Percentiles rank a stretch among this genome's conserved stretches.
phyloP scores from a whole-genome alignment of 805 yeast genomes.

The Nakazawaea pomicola region DNA sequence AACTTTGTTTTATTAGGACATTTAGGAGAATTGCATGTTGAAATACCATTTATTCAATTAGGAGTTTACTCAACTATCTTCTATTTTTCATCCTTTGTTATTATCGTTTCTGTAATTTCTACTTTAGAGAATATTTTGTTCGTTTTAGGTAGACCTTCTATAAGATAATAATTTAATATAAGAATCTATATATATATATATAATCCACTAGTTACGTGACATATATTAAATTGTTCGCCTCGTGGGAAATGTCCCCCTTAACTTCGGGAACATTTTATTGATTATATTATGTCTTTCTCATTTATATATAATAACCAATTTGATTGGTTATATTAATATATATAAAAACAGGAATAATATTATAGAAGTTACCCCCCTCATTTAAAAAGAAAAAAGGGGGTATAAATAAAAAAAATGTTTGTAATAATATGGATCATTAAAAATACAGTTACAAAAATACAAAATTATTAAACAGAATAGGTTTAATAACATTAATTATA shows the following conservation, averaged over 20 bases:
- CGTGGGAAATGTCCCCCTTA: too few relatives aligned
- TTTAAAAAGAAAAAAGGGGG: neutral
- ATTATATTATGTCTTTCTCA: too few relatives aligned
- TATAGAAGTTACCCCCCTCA: neutral
- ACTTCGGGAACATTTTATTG: too few relatives aligned
- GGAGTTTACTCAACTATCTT: slow-evolving; percentile 13
- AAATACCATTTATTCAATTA: slow-evolving; percentile 16
- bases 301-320: too few relatives aligned
- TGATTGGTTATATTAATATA: too few relatives aligned
- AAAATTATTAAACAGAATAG: slow-evolving; percentile 10
- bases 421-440: slow-evolving; percentile 7
- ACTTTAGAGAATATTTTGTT: slow-evolving; percentile 18
- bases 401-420: neutral
- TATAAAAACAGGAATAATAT: neutral
- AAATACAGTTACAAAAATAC: slow-evolving; percentile 3
- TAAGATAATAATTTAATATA: slow-evolving; percentile 1
- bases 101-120: slow-evolving; percentile 17
- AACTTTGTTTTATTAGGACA: slow-evolving; percentile 19
- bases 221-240: too few relatives aligned
- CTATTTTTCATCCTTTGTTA: slow-evolving; percentile 17
- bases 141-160: slow-evolving; percentile 11
- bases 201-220: too few relatives aligned
- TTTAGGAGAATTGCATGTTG: slow-evolving; percentile 20
- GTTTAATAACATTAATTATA: slow-evolving; percentile 7
- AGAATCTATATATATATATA: too few relatives aligned